A percentile compares a stretch with the other conserved stretches of the same genome.
Conservation (phyloP, 352 stramenopile genomes). For the Albugo candida region DNA sequence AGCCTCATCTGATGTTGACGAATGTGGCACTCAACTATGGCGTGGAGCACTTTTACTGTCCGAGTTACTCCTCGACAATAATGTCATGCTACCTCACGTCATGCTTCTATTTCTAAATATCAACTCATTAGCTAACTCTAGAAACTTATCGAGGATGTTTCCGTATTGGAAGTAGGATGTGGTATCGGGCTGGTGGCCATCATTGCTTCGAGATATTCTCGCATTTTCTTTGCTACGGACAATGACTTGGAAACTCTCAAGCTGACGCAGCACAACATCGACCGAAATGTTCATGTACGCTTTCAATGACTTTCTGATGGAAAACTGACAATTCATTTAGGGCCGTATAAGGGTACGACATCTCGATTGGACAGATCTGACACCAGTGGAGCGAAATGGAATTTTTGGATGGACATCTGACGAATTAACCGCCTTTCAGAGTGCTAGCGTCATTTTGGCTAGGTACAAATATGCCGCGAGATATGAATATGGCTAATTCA, state of each 20-base stretch:
- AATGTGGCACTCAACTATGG: conserved; percentile 22
- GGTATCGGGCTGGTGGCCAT: conserved; percentile 33
- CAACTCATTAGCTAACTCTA: conserved; percentile 2
- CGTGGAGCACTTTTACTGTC: conserved; percentile 31
- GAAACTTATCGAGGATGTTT: conserved; percentile 12
- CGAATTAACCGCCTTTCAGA: conserved; percentile 8
- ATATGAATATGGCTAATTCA: background rate
- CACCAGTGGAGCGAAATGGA: background rate
- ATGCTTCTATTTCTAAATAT: background rate
- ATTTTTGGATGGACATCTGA: conserved; percentile 12
- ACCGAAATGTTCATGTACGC: conserved; percentile 13
- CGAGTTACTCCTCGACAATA: conserved; percentile 19
- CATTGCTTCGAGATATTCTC: conserved; percentile 14
- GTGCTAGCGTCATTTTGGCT: conserved; percentile 13
- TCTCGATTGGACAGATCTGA: conserved; percentile 10
- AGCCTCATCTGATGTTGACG: too few relatives aligned
- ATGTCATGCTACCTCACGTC: conserved; percentile 4
- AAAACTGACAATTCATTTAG: conserved; percentile 1
- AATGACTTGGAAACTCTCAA: conserved; percentile 15
- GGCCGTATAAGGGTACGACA: conserved; percentile 10
- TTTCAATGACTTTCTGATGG: background rate
- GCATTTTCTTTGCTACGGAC: conserved; percentile 27
- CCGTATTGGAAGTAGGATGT: conserved; percentile 30
- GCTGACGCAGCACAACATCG: conserved; percentile 18
- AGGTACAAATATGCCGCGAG: conserved; percentile 12